Conservation (phyloP, 495 filamentous ascomycete genomes). For the Trichoderma virens region DNA sequence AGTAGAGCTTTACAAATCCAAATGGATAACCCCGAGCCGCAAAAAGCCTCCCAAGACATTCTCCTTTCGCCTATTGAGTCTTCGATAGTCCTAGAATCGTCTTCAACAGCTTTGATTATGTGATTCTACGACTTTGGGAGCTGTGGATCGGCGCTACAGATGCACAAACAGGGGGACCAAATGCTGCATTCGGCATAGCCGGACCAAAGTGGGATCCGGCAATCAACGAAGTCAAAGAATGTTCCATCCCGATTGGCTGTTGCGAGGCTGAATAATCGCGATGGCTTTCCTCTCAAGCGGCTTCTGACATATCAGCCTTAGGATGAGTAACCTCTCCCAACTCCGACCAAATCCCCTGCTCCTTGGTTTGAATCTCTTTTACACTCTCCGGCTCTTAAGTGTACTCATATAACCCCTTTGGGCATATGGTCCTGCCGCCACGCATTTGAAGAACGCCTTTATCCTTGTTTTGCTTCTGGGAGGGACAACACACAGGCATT, state of each 20-base stretch:
- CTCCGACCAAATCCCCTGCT: no score
- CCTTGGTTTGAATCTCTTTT: no score
- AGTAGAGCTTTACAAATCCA: background rate
- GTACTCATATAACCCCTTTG: background rate
- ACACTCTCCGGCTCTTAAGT: no score
- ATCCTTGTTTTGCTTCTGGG: no score
- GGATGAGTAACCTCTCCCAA: no score
- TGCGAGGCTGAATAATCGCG: background rate
- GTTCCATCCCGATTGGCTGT: no score
- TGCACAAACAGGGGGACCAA: background rate
- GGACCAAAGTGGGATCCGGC: background rate
- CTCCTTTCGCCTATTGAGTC: no score
- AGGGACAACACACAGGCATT: no score
- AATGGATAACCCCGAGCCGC: background rate
- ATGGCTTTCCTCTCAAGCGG: background rate
- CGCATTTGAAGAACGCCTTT: background rate
- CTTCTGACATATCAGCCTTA: background rate
- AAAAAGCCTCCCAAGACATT: no score
- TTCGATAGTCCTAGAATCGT: no score
- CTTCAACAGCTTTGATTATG: background rate
- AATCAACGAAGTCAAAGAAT: background rate
- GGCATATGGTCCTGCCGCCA: background rate
- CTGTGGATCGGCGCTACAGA: slow-evolving; percentile 2
- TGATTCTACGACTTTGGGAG: background rate
- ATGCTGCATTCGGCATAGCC: background rate